These are phyloP conservation scores for Ceratocystis cubensis DNA, from an alignment of 2,329 filamentous ascomycete species.

Conservation along the genomic window DNA sequence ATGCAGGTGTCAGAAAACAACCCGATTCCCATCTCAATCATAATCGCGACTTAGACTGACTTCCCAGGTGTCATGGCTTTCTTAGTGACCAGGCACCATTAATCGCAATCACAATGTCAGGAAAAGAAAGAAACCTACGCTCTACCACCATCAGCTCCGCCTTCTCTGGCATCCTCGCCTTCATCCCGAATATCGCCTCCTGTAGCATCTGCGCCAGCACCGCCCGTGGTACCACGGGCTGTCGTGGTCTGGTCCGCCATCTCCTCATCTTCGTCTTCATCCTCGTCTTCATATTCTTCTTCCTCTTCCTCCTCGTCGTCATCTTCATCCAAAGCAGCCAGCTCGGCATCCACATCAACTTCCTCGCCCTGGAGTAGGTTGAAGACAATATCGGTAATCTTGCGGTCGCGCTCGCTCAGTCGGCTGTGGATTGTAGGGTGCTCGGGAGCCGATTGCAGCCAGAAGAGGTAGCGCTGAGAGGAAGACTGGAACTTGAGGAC, in stretches of 20 bases:
- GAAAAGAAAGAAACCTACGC: constrained; percentile 63
- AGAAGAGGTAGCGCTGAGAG: constrained; percentile 84
- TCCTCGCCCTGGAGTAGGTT: constrained; percentile 77
- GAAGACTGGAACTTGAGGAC: constrained; percentile 88
- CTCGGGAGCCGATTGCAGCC: constrained; percentile 79
- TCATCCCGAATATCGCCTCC: constrained; percentile 87
- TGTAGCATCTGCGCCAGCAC: constrained; percentile 74
- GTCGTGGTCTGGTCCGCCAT: constrained; percentile 50
- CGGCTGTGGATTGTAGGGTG: constrained; percentile 55
- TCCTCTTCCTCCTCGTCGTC: constrained; percentile 56
- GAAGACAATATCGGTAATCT: constrained; percentile 80
- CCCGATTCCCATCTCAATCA: neutral
- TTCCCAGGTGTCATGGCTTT: neutral
- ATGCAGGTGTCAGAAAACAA: neutral
- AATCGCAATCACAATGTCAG: constrained; percentile 1
- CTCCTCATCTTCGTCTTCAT: constrained; percentile 13
- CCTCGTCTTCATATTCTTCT: constrained; percentile 48
- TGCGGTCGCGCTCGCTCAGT: constrained; percentile 75
- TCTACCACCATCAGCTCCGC: constrained; percentile 92
- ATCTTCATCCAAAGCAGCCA: constrained; percentile 43
- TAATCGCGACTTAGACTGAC: neutral
- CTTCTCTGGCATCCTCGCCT: constrained; percentile 75
- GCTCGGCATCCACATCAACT: constrained; percentile 62
- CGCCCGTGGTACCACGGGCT: constrained; percentile 51
- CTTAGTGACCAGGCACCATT: neutral